Conservation (phyloP, 371 early-diverging fungal genomes). For the Choanephora cucurbitarum region DNA sequence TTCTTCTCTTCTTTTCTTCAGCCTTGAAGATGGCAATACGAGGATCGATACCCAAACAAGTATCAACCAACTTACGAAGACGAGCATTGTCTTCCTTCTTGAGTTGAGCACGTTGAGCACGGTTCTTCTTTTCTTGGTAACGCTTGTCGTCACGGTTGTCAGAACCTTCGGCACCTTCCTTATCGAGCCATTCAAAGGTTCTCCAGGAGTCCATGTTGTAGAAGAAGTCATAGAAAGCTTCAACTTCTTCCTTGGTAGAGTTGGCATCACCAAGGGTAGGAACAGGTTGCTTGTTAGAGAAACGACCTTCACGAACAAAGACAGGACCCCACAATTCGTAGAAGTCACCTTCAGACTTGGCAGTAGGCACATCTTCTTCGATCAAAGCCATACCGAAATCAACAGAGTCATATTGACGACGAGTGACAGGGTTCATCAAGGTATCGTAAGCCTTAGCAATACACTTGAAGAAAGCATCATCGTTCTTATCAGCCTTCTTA, state of each 20-base stretch:
- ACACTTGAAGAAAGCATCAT: conserved; percentile 98
- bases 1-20: conserved; percentile 85
- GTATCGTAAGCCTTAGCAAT: conserved; percentile 97
- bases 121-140: conserved; percentile 94
- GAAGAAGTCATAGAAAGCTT: conserved; percentile 97
- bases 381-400: conserved; percentile 73
- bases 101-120: conserved; percentile 84
- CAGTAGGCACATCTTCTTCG: conserved; percentile 61
- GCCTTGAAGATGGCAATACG: conserved; percentile 90
- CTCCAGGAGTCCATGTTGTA: conserved; percentile 97
- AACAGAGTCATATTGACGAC: conserved; percentile 96
- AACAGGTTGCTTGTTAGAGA: conserved; percentile 89
- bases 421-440: conserved; percentile 88
- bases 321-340: conserved; percentile 85
- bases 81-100: conserved; percentile 98
- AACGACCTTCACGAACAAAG: conserved; percentile 91
- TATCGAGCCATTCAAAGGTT: conserved; percentile 96
- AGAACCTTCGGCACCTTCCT: conserved; percentile 90
- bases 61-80: conserved; percentile 84
- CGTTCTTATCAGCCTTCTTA: conserved; percentile 86
- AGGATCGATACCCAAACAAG: conserved; percentile 84
- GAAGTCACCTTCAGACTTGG: conserved; percentile 86
- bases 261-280: conserved; percentile 80
- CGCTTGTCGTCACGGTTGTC: conserved; percentile 95
- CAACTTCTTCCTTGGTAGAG: conserved; percentile 80